A percentile compares a stretch with the other conserved stretches of the same genome.
These are phyloP conservation scores for Anisodus tanguticus DNA, from an alignment of 257 asterid species.

Conservation along the genomic window DNA sequence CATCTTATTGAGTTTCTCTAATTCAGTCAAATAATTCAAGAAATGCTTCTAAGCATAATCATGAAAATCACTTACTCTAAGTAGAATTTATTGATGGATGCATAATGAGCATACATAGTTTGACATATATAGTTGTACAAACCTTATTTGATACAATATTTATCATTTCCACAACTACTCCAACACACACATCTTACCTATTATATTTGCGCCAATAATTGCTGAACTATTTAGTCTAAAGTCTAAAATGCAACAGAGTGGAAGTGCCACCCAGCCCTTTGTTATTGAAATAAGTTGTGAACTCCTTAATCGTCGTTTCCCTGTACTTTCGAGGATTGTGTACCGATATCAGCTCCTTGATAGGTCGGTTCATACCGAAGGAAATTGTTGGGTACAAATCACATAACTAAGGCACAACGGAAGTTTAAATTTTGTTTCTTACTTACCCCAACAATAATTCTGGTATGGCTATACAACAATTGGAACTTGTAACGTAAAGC, in stretches of 20 bases:
- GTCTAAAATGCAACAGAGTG: constrained; percentile 36
- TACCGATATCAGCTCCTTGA: constrained; percentile 31
- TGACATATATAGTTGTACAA: not conserved
- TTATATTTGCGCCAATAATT: too few relatives aligned
- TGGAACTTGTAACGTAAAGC: too few relatives aligned
- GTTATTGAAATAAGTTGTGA: not conserved
- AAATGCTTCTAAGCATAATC: not conserved
- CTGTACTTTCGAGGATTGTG: constrained; percentile 42
- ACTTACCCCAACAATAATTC: too few relatives aligned
- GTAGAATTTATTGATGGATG: not conserved
- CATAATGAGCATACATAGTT: not conserved
- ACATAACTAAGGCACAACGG: too few relatives aligned
- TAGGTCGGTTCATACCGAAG: constrained; percentile 36
- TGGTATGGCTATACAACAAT: too few relatives aligned
- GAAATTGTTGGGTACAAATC: too few relatives aligned
- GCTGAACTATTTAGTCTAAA: not conserved
- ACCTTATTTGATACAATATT: not conserved
- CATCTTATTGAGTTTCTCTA: too few relatives aligned
- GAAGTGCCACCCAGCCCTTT: constrained; percentile 38
- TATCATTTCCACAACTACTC: not conserved
- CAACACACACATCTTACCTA: too few relatives aligned
- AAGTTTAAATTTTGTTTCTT: too few relatives aligned
- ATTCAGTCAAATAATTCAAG: not conserved
- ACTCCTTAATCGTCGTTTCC: constrained; percentile 36
- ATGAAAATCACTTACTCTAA: not conserved